Conservation (phyloP, 306 rosid genomes). For the Sicyos edulis region DNA sequence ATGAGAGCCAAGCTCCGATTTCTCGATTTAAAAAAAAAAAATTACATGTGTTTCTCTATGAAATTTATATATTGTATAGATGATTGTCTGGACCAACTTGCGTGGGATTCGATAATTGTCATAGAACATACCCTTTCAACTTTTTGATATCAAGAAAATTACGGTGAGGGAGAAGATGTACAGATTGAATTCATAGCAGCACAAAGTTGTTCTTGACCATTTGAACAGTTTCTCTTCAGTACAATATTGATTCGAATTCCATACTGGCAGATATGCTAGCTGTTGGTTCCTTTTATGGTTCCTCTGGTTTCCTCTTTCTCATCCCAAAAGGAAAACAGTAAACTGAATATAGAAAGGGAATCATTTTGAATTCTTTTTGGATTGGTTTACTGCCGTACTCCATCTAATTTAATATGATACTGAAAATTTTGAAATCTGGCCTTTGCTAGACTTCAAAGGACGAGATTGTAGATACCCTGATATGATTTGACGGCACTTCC, state of each 20-base stretch:
- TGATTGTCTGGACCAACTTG: too few species aligned
- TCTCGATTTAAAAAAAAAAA: too few species aligned
- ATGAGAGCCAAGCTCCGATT: too few species aligned
- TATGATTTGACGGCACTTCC: not conserved
- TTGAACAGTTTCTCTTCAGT: not conserved
- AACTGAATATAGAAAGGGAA: not conserved
- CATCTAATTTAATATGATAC: constrained; percentile 13
- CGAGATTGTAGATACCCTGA: not conserved
- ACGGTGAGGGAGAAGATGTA: too few species aligned
- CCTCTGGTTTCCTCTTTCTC: constrained; percentile 1
- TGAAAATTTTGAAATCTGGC: not conserved
- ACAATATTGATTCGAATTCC: constrained; percentile 17
- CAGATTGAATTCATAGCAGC: too few species aligned
- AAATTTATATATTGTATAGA: too few species aligned
- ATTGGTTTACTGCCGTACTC: constrained; percentile 3
- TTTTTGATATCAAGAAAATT: too few species aligned
- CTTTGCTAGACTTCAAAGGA: constrained; percentile 11
- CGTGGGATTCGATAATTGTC: too few species aligned
- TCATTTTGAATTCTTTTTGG: not conserved
- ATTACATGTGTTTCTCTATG: not conserved
- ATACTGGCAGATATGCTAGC: constrained; percentile 20
- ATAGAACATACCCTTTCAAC: too few species aligned
- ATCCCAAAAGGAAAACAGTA: constrained; percentile 4
- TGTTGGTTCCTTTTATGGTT: constrained; percentile 9
- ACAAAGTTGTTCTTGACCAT: too few species aligned